phyloP scores from a whole-genome alignment of 768 basidiomycete genomes.

The Boletus vermiculosoides region DNA sequence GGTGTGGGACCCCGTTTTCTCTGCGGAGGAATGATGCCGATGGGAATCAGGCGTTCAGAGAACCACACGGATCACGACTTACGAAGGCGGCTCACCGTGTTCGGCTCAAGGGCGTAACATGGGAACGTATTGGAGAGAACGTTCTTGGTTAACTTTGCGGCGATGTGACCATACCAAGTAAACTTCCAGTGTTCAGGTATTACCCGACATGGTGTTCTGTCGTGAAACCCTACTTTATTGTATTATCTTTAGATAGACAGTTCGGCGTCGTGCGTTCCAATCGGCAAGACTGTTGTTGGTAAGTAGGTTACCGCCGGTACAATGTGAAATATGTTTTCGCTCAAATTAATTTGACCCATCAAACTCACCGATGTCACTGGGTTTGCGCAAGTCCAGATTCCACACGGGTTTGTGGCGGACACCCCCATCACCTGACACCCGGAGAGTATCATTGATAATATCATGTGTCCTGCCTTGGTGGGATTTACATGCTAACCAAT shows the following conservation, averaged over 20 bases:
- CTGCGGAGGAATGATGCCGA: not conserved
- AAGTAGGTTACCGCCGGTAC: not conserved
- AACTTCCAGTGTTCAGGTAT: not conserved
- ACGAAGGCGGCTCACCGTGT: not conserved
- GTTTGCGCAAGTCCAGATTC: not conserved
- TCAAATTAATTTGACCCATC: not conserved
- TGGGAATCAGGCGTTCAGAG: conserved; percentile 5
- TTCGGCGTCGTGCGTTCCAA: not conserved
- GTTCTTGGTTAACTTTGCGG: not conserved
- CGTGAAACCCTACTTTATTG: not conserved
- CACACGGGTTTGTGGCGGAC: conserved; percentile 2
- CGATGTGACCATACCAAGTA: not conserved
- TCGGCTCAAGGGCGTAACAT: not conserved
- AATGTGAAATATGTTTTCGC: not conserved
- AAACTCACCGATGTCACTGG: not conserved
- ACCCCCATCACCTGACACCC: not conserved
- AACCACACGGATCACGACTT: conserved; percentile 5
- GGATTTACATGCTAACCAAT: not conserved
- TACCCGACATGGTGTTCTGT: not conserved
- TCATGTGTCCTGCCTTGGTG: conserved; percentile 2
- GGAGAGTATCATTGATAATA: not conserved
- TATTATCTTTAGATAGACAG: not conserved
- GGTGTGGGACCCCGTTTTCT: not conserved
- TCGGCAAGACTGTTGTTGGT: not conserved
- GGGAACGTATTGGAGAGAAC: not conserved